These are phyloP conservation scores for Solidago caesia DNA, from an alignment of 129 eudicot genomes.

Conservation along the genomic window DNA sequence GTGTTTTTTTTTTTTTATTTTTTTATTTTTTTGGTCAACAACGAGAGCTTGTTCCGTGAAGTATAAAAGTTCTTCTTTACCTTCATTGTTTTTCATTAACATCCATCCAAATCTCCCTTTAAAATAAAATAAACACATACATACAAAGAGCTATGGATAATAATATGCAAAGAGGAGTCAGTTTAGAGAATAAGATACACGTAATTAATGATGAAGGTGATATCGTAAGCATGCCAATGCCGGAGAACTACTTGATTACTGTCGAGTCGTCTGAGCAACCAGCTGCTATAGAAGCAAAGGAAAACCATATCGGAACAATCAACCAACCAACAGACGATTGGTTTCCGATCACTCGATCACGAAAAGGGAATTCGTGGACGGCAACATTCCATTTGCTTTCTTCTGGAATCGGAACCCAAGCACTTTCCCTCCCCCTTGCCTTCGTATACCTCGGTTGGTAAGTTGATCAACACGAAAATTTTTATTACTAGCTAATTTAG, in stretches of 20 bases:
- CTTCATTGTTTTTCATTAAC: too few species aligned
- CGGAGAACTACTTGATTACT: not conserved
- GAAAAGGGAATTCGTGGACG: slow-evolving; percentile 41
- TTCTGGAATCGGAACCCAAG: slow-evolving; percentile 61
- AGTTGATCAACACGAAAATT: not conserved
- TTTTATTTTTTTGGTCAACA: too few species aligned
- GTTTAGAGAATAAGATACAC: not conserved
- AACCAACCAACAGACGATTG: slow-evolving; percentile 39
- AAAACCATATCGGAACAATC: not conserved
- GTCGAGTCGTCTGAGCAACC: not conserved
- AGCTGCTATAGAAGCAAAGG: not conserved
- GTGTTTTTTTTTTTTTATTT: too few species aligned
- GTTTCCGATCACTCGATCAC: slow-evolving; percentile 60
- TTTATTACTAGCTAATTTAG: not conserved
- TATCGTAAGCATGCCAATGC: not conserved
- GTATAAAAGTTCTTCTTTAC: too few species aligned
- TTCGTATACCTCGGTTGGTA: slow-evolving; percentile 63
- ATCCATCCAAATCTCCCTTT: too few species aligned
- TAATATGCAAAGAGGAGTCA: too few species aligned
- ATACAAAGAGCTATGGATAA: too few species aligned
- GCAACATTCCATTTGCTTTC: slow-evolving; percentile 42
- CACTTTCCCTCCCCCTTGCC: slow-evolving; percentile 53
- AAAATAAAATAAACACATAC: too few species aligned
- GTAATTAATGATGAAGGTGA: not conserved
- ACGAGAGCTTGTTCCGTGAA: too few species aligned